These are phyloP conservation scores for Exsudoporus frostii DNA, from an alignment of 768 basidiomycete genomes.

Conservation along the genomic window DNA sequence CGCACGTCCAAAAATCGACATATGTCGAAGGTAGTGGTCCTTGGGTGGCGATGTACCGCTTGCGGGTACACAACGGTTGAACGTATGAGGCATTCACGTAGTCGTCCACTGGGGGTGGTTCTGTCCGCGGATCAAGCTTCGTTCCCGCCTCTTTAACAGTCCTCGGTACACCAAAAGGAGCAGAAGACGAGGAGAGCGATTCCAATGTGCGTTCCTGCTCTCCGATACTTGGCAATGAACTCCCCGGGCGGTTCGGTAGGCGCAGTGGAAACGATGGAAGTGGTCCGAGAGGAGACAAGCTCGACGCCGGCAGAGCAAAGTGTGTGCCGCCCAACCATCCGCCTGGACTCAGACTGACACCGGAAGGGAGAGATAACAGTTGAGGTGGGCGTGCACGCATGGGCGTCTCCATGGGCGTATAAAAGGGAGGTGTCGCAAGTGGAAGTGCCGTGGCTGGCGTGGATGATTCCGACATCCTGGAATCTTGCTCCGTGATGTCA, in stretches of 20 bases:
- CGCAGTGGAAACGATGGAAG: slow-evolving; percentile 17
- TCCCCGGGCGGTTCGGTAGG: slow-evolving; percentile 13
- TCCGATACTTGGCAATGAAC: slow-evolving; percentile 16
- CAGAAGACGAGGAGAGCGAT: neutral
- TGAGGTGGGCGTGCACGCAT: slow-evolving; percentile 9
- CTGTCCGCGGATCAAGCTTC: slow-evolving; percentile 11
- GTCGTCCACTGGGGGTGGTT: slow-evolving; percentile 59
- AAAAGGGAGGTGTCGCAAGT: slow-evolving; percentile 24
- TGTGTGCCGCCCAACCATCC: slow-evolving; percentile 8
- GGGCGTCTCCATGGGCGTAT: slow-evolving; percentile 29
- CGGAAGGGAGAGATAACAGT: neutral
- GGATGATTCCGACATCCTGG: slow-evolving; percentile 16
- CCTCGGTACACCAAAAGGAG: neutral
- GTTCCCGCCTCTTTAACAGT: neutral
- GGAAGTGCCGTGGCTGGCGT: slow-evolving; percentile 24
- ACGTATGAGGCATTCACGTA: slow-evolving; percentile 96
- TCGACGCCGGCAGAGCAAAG: neutral
- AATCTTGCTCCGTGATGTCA: slow-evolving; percentile 20
- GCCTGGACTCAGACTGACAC: neutral
- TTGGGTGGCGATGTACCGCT: slow-evolving; percentile 93
- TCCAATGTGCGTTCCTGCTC: slow-evolving; percentile 6
- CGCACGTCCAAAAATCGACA: slow-evolving; percentile 92
- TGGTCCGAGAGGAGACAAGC: slow-evolving; percentile 1
- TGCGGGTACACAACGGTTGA: slow-evolving; percentile 76
- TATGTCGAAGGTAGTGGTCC: slow-evolving; percentile 90